Evolutionary conservation across 805 yeast species (phyloP), one percentile per base, ranked within the genome.

Genomic region (Phaffomyces opuntiae): DNA sequence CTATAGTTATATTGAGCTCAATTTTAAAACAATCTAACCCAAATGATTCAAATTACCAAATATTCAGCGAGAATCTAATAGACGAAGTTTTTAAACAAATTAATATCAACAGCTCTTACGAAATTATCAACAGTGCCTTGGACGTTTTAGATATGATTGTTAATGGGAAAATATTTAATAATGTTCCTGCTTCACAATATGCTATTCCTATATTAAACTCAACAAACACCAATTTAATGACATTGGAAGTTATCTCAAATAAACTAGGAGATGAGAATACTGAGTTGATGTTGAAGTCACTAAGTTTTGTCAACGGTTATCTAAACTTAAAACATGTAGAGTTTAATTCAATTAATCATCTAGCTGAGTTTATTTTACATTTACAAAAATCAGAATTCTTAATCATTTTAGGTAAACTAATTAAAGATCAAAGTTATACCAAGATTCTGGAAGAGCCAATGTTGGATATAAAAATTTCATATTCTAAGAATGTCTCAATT

Each of bases 1-100:
- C 77, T 3, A 72, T 80, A 9, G 73, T 74, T 2, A 78, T 78
- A 5, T 60, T 81, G 29, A 75, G 81, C 31, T 76, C 72, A 50
- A 63, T 76, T 26, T 60, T 78, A 38, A 81, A 77, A 38, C 62
- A 66, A 21, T 69, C 74, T 7, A 75, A 78, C 5, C 58, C 59
- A 19, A 61, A 65, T 17, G 62, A 68, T 27, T 65, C 60, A 7
- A 64, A 69, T 48, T 47, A 60, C 21, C 46, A 53, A 9, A 53
- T 68, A 12, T 64, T 74, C 51, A 77, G 73, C 53, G 68, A 65
- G 39, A 49, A 59, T 1, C 58, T 77, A 41, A 68, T 74, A 50
- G 53, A 60, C 38, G 63, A 69, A 11, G 59, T 75, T 31, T 68
- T 72, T 47, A 61, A 71, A 16, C 67, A 71, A 7, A 67, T 74